phyloP scores from a whole-genome alignment of 805 yeast genomes.

The Zygotorulaspora sp. region DNA sequence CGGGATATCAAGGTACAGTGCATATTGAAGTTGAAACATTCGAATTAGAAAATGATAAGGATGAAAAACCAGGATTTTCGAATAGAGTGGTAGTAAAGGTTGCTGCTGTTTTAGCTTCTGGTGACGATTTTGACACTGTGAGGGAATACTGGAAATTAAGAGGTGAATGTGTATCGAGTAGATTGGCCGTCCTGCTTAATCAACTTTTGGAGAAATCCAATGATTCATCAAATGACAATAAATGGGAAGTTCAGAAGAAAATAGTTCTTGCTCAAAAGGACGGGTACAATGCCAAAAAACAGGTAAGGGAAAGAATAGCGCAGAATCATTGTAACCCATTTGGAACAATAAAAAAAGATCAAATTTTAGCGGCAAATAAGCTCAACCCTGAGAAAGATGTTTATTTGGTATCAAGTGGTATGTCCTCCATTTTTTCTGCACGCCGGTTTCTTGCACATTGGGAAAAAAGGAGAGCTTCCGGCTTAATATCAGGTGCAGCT shows the following conservation, averaged over 20 bases:
- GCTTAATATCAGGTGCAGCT: background rate
- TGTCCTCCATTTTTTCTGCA: conserved; percentile 79
- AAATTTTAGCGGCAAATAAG: conserved; percentile 36
- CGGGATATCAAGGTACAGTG: conserved; percentile 12
- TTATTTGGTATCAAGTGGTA: conserved; percentile 75
- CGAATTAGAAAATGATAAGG: conserved; percentile 35
- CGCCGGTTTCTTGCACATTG: conserved; percentile 41
- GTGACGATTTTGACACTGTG: conserved; percentile 52
- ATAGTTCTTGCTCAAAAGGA: conserved; percentile 2
- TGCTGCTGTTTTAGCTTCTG: conserved; percentile 62
- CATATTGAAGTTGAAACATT: conserved; percentile 13
- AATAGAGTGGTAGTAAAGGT: conserved; percentile 54
- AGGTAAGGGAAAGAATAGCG: conserved; percentile 13
- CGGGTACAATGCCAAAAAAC: conserved; percentile 10
- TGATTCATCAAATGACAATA: background rate
- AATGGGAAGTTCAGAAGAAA: conserved; percentile 2
- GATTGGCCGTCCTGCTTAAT: conserved; percentile 12
- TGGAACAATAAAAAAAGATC: conserved; percentile 2
- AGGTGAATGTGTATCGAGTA: conserved; percentile 20
- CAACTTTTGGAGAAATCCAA: conserved; percentile 2
- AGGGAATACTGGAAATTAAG: conserved; percentile 77
- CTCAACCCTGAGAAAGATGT: conserved; percentile 48
- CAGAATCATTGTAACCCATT: conserved; percentile 15
- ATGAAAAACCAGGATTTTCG: conserved; percentile 47
- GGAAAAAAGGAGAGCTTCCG: conserved; percentile 8